Evolutionary conservation across 768 basidiomycete genomes (phyloP), one percentile per base, ranked within the genome.

Genomic region (Lyophyllum shimeji): DNA sequence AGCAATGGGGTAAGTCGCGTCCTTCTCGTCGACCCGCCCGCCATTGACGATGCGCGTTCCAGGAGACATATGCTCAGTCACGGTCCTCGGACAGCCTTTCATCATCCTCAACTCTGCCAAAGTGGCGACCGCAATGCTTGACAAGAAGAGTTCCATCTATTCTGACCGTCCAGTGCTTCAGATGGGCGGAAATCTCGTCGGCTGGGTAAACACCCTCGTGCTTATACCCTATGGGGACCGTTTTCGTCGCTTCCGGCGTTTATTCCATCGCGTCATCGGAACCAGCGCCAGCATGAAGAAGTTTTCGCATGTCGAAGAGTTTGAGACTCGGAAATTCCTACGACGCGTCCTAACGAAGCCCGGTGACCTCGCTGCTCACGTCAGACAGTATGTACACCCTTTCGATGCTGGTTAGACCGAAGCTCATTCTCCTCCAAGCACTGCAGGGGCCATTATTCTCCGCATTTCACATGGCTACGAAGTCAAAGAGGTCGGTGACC

Each of bases 91-190:
- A 2, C 85, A 85, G 58, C 74, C 83, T 40, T 67, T 87, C 33
- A 66, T 87, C 37, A 69, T 87, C 44, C 59, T 87, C 25, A 85
- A 84, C 63, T 81, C 77, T 11, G 73, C 73, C 20, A 74, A 76
- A 62, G 62, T 73, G 18, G 82, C 83, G 17, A 67, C 72, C 55
- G 83, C 86, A 50, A 76, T 88, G 71, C 73, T 87, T 47, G 84
- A 88, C 66, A 85, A 85, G 70, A 85, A 85, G 62, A 84, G 83
- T 57, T 74, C 81, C 24, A 76, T 82, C 42, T 87, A 87, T 65
- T 87, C 86, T 18, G 86, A 87, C 60, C 81, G 86, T n/a, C 86
- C 86, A 46, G 69, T 68, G 46, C 66, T 79, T 13, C 75, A 77
- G 54, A 79, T 82, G 81, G 81, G 75, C 31, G 82, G 81, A 27